Conservation (phyloP, 2,329 filamentous ascomycete species). For the Chlorencoelia australis region DNA sequence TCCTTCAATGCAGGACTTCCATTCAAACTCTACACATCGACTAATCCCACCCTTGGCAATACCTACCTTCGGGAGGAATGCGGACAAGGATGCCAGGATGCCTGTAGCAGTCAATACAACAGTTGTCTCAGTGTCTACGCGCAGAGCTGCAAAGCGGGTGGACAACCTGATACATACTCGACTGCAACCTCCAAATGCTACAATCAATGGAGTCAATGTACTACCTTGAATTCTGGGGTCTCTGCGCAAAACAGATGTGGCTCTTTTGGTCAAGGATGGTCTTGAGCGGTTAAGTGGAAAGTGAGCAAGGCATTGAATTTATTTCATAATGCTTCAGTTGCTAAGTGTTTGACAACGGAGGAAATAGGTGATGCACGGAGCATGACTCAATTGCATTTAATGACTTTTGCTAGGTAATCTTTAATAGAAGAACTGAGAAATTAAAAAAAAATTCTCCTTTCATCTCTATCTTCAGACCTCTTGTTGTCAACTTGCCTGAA, state of each 20-base stretch:
- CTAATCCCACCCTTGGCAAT: slow-evolving; percentile 34
- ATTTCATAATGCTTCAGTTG: too few species aligned
- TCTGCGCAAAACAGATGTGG: slow-evolving; percentile 32
- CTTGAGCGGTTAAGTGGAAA: too few species aligned
- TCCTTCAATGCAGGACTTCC: slow-evolving; percentile 33
- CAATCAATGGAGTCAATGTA: slow-evolving; percentile 40
- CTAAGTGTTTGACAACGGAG: too few species aligned
- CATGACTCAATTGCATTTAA: too few species aligned
- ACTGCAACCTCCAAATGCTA: slow-evolving; percentile 35
- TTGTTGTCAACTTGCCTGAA: too few species aligned
- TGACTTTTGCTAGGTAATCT: too few species aligned
- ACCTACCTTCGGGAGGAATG: slow-evolving; percentile 32
- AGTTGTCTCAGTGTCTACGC: slow-evolving; percentile 40
- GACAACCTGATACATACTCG: slow-evolving; percentile 13
- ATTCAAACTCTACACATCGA: slow-evolving; percentile 43
- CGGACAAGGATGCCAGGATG: slow-evolving; percentile 37
- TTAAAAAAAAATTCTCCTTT: too few species aligned
- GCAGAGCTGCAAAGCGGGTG: slow-evolving; percentile 33
- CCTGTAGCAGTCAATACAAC: slow-evolving; percentile 43
- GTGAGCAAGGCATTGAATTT: too few species aligned
- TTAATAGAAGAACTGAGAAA: too few species aligned
- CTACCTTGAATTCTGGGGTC: slow-evolving; percentile 33
- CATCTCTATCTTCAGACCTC: too few species aligned
- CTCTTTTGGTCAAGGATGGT: slow-evolving; percentile 24
- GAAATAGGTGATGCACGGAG: too few species aligned